Evolutionary conservation across 1,139 yeast genomes (phyloP).

Genomic region (Pichia kudriavzevii): DNA sequence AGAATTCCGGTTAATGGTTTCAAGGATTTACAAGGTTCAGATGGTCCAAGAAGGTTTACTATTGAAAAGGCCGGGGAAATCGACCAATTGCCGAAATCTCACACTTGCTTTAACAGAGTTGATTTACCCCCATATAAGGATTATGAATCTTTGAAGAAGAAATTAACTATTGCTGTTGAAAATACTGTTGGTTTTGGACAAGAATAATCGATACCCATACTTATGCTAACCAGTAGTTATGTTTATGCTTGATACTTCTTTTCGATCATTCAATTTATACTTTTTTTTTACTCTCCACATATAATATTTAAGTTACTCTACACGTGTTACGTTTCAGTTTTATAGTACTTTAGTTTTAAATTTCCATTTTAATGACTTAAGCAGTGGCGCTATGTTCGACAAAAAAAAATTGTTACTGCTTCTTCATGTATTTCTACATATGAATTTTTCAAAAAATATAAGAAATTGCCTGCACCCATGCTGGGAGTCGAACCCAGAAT

Average conservation of each 20-base stretch:
- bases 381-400: not conserved
- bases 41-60: slow-evolving; percentile 97
- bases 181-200: slow-evolving; percentile 81
- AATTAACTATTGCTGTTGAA: slow-evolving; percentile 56
- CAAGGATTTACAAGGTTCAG: slow-evolving; percentile 96
- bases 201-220: slow-evolving; percentile 44
- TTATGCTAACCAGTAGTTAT: not conserved
- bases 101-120: slow-evolving; percentile 64
- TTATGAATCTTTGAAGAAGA: slow-evolving; percentile 52
- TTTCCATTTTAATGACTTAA: not conserved
- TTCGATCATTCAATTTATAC: not conserved
- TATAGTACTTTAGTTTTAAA: too few relatives aligned
- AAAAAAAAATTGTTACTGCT: too few relatives aligned
- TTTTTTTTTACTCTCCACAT: not conserved
- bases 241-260: slow-evolving; percentile 1
- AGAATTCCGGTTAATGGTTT: slow-evolving; percentile 98
- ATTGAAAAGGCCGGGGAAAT: slow-evolving; percentile 96
- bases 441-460: slow-evolving; percentile 3
- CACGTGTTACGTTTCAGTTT: not conserved
- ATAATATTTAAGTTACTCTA: not conserved
- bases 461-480: slow-evolving; percentile 13
- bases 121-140: slow-evolving; percentile 57
- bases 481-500: slow-evolving; percentile 15
- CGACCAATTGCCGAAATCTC: slow-evolving; percentile 91
- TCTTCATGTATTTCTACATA: not conserved